A percentile compares a stretch with the other conserved stretches of the same genome.
Conservation (phyloP, 2,329 filamentous ascomycete species). For the Botrytis pseudocinerea region DNA sequence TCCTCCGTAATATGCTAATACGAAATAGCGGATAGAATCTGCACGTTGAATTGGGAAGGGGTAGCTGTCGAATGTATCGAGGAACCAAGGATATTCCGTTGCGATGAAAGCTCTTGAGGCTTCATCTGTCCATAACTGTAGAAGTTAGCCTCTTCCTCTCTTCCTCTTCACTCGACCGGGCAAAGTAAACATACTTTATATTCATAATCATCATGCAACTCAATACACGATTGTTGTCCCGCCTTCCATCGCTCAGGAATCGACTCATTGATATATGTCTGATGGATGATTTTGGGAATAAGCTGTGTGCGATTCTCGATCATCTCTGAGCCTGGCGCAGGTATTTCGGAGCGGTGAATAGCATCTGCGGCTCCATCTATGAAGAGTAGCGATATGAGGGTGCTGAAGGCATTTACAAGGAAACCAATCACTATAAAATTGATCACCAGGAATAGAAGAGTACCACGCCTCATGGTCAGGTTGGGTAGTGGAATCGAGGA, state of each 20-base stretch:
- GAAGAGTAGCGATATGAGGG: slow-evolving; percentile 67
- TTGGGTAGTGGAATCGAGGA: not conserved
- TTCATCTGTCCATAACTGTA: slow-evolving; percentile 73
- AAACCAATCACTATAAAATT: slow-evolving; percentile 64
- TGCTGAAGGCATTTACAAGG: slow-evolving; percentile 68
- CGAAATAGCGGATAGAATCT: slow-evolving; percentile 78
- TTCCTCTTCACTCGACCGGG: not conserved
- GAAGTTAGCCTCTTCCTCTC: slow-evolving; percentile 17
- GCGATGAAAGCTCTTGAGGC: slow-evolving; percentile 70
- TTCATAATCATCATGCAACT: slow-evolving; percentile 70
- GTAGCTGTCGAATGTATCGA: slow-evolving; percentile 73
- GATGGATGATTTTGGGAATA: slow-evolving; percentile 77
- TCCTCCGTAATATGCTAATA: slow-evolving; percentile 74
- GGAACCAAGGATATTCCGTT: slow-evolving; percentile 74
- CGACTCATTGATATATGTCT: slow-evolving; percentile 70
- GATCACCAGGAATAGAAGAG: slow-evolving; percentile 48
- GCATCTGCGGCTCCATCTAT: slow-evolving; percentile 67
- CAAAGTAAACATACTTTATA: slow-evolving; percentile 57
- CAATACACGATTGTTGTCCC: slow-evolving; percentile 67
- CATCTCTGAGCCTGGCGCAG: slow-evolving; percentile 61
- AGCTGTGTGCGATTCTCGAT: slow-evolving; percentile 57
- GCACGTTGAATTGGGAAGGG: slow-evolving; percentile 74
- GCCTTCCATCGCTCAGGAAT: slow-evolving; percentile 66
- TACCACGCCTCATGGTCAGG: slow-evolving; percentile 40
- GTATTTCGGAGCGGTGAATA: slow-evolving; percentile 66